Evolutionary conservation across 1,284 basidiomycete species (phyloP).

Genomic region (Ustanciosporium gigantosporum): DNA sequence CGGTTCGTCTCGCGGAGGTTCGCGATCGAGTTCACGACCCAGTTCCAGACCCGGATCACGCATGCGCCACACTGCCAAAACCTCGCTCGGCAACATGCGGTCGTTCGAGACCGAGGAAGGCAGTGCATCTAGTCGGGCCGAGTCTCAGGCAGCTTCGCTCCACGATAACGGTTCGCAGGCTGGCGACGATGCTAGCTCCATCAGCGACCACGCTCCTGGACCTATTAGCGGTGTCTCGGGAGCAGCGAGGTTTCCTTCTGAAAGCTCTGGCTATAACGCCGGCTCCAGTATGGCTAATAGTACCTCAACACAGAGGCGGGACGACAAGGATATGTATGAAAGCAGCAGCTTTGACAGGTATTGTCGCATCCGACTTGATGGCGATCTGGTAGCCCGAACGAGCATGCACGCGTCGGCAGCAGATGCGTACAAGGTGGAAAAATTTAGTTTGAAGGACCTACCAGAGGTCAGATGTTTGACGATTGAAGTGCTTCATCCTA

Average conservation of each 20-base stretch:
- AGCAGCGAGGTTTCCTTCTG: constrained; percentile 7
- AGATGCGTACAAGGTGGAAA: constrained; percentile 30
- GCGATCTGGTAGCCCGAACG: constrained; percentile 42
- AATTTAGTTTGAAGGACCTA: constrained; percentile 40
- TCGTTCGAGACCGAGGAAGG: constrained; percentile 7
- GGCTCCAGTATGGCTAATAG: not conserved
- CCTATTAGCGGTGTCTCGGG: constrained; percentile 24
- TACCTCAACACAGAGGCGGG: constrained; percentile 8
- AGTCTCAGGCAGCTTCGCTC: constrained; percentile 11
- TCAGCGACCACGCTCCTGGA: constrained; percentile 7
- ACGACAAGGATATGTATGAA: constrained; percentile 24
- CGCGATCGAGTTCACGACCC: constrained; percentile 6
- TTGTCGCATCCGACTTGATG: constrained; percentile 43
- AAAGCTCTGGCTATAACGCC: not conserved
- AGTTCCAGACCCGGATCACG: constrained; percentile 21
- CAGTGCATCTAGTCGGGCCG: constrained; percentile 19
- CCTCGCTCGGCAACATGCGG: constrained; percentile 18
- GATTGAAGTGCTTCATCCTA: constrained; percentile 43
- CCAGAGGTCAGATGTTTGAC: constrained; percentile 26
- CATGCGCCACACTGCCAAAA: constrained; percentile 18
- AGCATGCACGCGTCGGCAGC: constrained; percentile 12
- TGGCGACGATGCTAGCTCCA: constrained; percentile 13
- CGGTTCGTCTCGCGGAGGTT: constrained; percentile 22
- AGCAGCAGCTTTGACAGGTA: constrained; percentile 37
- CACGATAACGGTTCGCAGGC: constrained; percentile 6